Evolutionary conservation across 306 rosid species (phyloP).

Genomic region (Cicer arietinum): DNA sequence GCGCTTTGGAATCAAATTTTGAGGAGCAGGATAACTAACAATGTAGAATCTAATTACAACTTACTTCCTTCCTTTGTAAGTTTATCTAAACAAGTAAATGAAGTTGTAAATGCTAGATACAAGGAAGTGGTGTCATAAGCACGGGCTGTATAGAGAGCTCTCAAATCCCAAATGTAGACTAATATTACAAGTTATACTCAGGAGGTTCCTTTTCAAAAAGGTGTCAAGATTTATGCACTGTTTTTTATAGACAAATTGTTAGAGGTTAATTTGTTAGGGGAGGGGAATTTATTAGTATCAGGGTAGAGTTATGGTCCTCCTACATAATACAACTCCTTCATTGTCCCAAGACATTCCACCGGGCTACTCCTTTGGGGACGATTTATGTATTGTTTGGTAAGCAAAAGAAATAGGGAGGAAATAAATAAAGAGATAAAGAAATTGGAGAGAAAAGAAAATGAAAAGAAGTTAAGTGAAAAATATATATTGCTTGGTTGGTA

Average conservation of each 20-base stretch:
- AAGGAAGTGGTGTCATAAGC: slow-evolving; percentile 12
- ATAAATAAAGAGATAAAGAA: neutral
- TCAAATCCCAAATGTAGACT: slow-evolving; percentile 34
- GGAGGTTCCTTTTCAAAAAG: slow-evolving; percentile 18
- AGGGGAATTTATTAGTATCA: no score
- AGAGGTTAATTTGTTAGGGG: no score
- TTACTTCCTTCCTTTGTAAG: slow-evolving; percentile 3
- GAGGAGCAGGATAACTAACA: slow-evolving; percentile 4
- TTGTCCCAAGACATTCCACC: no score
- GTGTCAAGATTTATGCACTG: slow-evolving; percentile 18
- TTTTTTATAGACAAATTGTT: no score
- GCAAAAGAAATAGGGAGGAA: slow-evolving; percentile 19
- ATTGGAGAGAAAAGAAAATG: slow-evolving; percentile 13
- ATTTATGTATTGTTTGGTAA: neutral
- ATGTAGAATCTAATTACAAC: slow-evolving; percentile 20
- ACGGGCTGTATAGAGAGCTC: slow-evolving; percentile 34
- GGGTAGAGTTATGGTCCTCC: no score
- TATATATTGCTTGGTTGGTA: neutral
- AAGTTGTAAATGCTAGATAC: slow-evolving; percentile 6
- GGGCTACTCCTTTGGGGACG: no score
- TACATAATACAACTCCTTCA: no score
- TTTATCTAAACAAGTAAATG: slow-evolving; percentile 22
- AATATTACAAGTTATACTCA: slow-evolving; percentile 20
- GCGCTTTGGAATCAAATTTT: slow-evolving; percentile 27
- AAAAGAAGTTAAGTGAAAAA: slow-evolving; percentile 11